Evolutionary conservation across 306 rosid species (phyloP), one percentile per base, ranked within the genome.

Genomic region (Vigna radiata): DNA sequence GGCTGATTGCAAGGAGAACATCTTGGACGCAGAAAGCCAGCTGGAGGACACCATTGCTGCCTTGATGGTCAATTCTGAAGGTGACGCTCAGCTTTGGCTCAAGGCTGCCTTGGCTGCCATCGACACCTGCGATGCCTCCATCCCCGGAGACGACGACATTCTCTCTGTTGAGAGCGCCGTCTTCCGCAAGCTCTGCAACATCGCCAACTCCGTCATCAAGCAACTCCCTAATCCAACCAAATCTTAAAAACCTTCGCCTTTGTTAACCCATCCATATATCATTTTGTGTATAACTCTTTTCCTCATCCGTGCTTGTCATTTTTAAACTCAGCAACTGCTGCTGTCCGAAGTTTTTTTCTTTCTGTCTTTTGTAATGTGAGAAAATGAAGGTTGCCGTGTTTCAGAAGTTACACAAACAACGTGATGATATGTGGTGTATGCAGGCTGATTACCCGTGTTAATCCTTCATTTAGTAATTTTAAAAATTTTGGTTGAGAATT

Each of bases 91-190:
- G 5, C 10, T 8, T 11, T 81, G 88, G 88, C 66, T 85, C 6
- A 18, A 9, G 5, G 85, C 73, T n/a, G 88, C 88, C 1, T 37
- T 73, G 37, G 81, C 70, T 23, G 83, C 85, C 1, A 72, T 75
- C 10, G 27, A 13, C 4, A 67, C 83, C 23, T 85, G 88, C 7
- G 75, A 61, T 4, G 60, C 13, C 2, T 68, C 77, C 19, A 68
- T 81, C 5, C 21, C 77, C 1, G 85, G 83, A 2, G 19, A 67
- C 1, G 80, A 81, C 2, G 41, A 48, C 4, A 0, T 77, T 5
- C 62, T 81, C 6, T 44, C 59, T 1, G 12, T 60, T 0, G 47
- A 61, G 44, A 79, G 77, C 17, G 23, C 3, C 1, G 2, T 2
- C 7, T 73, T 85, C 16, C 77, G 80, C 18, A 31, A 53, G 1